phyloP scores from a whole-genome alignment of 2,329 filamentous ascomycete species.

The Epichloe festucae region DNA sequence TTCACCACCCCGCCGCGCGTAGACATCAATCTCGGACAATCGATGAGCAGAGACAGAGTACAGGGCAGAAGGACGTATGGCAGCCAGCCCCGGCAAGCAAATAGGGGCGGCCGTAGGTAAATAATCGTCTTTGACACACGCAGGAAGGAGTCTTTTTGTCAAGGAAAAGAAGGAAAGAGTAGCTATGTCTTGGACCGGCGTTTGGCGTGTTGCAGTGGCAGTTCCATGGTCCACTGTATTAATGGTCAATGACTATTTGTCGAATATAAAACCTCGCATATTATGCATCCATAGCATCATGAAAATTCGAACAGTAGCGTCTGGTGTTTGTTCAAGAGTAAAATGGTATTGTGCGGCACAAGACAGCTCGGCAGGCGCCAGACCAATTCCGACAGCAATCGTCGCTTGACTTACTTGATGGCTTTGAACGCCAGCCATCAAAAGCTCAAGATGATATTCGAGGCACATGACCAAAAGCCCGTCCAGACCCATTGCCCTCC shows the following conservation, averaged over 20 bases:
- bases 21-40: slow-evolving; percentile 74
- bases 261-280: background rate
- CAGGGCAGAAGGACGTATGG: slow-evolving; percentile 58
- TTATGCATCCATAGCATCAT: background rate
- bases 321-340: too few relatives aligned
- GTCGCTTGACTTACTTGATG: background rate
- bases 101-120: slow-evolving; percentile 10
- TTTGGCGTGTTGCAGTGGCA: slow-evolving; percentile 1
- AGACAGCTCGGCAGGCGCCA: too few relatives aligned
- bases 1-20: slow-evolving; percentile 67
- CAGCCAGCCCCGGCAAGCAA: slow-evolving; percentile 56
- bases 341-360: too few relatives aligned
- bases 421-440: background rate
- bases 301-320: too few relatives aligned
- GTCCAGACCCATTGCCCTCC: slow-evolving; percentile 29
- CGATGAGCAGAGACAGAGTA: slow-evolving; percentile 58
- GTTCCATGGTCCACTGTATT: background rate
- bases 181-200: background rate
- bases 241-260: background rate
- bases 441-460: slow-evolving; percentile 7
- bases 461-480: slow-evolving; percentile 27
- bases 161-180: background rate
- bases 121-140: background rate
- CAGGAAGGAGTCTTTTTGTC: background rate
- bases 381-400: background rate